Conservation (phyloP, 1,139 yeast species). For the Yamadazyma epiphylla region DNA sequence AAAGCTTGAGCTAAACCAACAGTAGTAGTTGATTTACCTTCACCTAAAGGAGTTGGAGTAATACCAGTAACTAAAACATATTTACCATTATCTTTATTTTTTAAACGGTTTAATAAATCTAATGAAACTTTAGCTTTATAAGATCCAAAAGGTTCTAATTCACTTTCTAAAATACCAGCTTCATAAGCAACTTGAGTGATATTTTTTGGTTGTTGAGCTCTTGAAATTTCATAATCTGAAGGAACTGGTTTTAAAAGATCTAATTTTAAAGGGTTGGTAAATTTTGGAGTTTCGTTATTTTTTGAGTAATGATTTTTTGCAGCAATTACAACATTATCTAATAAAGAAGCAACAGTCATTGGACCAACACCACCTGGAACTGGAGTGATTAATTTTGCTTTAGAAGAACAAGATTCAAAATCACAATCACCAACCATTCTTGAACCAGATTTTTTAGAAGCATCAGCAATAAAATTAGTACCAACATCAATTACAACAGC, state of each 20-base stretch:
- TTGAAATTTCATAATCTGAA: conserved; percentile 87
- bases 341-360: conserved; percentile 96
- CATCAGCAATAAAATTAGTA: conserved; percentile 80
- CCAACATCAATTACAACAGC: conserved; percentile 95
- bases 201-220: conserved; percentile 84
- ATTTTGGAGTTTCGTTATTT: conserved; percentile 46
- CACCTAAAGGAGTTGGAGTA: conserved; percentile 98
- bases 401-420: conserved; percentile 58
- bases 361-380: conserved; percentile 99
- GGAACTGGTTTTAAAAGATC: conserved; percentile 80
- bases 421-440: conserved; percentile 95
- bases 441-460: conserved; percentile 74
- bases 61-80: conserved; percentile 94
- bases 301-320: conserved; percentile 56
- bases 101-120: conserved; percentile 68
- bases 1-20: conserved; percentile 95
- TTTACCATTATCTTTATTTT: conserved; percentile 72
- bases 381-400: conserved; percentile 81
- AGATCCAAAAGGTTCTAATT: conserved; percentile 88
- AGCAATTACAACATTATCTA: conserved; percentile 80
- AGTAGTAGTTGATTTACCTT: conserved; percentile 96
- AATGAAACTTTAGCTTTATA: conserved; percentile 89
- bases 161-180: conserved; percentile 76
- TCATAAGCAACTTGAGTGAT: conserved; percentile 80
- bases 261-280: conserved; percentile 61